These are phyloP conservation scores for Yamadazyma endophytica DNA, from an alignment of 805 yeast species.

Conservation along the genomic window DNA sequence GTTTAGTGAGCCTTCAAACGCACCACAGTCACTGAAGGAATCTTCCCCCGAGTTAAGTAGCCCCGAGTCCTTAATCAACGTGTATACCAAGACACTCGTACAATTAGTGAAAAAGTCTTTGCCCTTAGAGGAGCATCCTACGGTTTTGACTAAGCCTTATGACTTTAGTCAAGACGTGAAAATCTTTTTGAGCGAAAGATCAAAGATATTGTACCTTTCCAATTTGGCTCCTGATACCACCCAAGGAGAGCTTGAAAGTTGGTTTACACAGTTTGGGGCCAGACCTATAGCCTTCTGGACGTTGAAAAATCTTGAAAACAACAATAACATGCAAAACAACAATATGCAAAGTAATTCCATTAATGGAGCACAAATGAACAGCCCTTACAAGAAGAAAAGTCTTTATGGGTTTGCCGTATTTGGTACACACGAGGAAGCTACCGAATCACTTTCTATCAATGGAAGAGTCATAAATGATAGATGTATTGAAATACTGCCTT, in stretches of 20 bases:
- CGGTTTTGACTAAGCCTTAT: slow-evolving; percentile 66
- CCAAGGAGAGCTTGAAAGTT: slow-evolving; percentile 82
- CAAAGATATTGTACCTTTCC: slow-evolving; percentile 74
- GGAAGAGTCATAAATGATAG: slow-evolving; percentile 73
- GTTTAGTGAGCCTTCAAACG: too few species aligned
- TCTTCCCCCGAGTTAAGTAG: neutral
- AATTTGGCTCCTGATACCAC: slow-evolving; percentile 84
- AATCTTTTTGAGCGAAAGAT: slow-evolving; percentile 64
- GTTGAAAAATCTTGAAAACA: slow-evolving; percentile 49
- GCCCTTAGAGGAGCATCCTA: slow-evolving; percentile 47
- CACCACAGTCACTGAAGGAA: neutral
- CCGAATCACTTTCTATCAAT: slow-evolving; percentile 71
- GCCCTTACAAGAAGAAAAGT: slow-evolving; percentile 39
- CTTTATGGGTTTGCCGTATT: slow-evolving; percentile 82
- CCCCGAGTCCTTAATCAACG: slow-evolving; percentile 21
- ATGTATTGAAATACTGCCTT: slow-evolving; percentile 82
- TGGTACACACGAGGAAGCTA: slow-evolving; percentile 80
- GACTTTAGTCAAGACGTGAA: slow-evolving; percentile 72
- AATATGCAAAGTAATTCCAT: slow-evolving; percentile 26
- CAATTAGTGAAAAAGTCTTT: slow-evolving; percentile 46
- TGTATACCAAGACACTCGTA: slow-evolving; percentile 42
- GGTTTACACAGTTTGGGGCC: slow-evolving; percentile 87
- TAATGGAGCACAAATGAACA: too few species aligned
- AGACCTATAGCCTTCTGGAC: slow-evolving; percentile 91
- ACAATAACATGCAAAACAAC: slow-evolving; percentile 2